Base-by-base conservation (phyloP, 2,329 filamentous ascomycete species). In the Chalaropsis thielavioides region DNA sequence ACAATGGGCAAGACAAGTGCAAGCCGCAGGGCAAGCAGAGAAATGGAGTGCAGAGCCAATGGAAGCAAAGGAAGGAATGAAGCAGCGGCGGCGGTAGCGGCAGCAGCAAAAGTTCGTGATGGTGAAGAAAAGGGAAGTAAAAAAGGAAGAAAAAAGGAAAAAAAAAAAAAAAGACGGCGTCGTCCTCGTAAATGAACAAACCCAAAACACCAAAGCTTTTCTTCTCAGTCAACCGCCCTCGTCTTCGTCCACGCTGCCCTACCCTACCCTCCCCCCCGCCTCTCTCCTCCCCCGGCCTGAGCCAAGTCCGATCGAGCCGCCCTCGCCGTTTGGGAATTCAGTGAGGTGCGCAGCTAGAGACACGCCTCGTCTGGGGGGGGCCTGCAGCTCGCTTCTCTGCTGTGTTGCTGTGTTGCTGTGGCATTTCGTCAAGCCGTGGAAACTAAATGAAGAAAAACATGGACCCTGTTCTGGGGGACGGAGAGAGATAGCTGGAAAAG, bases 301-400 rank as follows among this genome's bases (percentile, higher is more conserved):
- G 43, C 59, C 38, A 41, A 41, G n/a, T 22, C 38, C 58, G 40
- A 44, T 44, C 38, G 59, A 61, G 59, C 58, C 58, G 58, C 58
- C 58, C 11, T 61, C 58, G 27, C 58, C 38, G 41, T 35, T 35
- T n/a, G n/a, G n/a, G n/a, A n/a, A n/a, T n/a, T n/a, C n/a, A n/a
- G n/a, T n/a, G n/a, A n/a, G n/a, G n/a, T n/a, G 58, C 8, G 35
- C 40, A 38, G 27, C 19, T n/a, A 19, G n/a, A 24, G 17, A 51
- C 17, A 51, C 46, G n/a, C n/a, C n/a, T n/a, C n/a, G n/a, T n/a
- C n/a, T n/a, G n/a, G n/a, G n/a, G n/a, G n/a, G n/a, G n/a, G n/a
- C n/a, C n/a, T n/a, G n/a, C n/a, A n/a, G n/a, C n/a, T n/a, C n/a
- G n/a, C n/a, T n/a, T 10, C 49, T 22, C 51, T 27, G 51, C 22